A percentile compares a stretch with the other conserved stretches of the same genome.
Conservation (phyloP, 1,284 basidiomycete species). For the Ganoderma resinaceum region DNA sequence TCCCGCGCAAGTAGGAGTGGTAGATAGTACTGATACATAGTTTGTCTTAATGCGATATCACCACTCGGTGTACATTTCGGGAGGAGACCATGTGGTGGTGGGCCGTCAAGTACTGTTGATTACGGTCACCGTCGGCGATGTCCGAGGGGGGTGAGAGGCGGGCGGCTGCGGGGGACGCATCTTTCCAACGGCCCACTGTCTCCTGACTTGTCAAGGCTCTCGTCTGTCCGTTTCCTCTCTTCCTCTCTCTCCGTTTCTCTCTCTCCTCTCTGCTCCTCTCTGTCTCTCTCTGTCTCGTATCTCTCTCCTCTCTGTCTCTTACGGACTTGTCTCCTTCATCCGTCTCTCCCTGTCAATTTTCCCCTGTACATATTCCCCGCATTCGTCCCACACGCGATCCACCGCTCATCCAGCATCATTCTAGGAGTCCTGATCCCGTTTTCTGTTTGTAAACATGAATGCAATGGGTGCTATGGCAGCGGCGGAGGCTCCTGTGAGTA, state of each 20-base stretch:
- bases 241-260: slow-evolving; percentile 48
- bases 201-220: slow-evolving; percentile 43
- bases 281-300: slow-evolving; percentile 48
- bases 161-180: slow-evolving; percentile 22
- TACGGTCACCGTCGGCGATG: slow-evolving; percentile 36
- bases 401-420: slow-evolving; percentile 34
- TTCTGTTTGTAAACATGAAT: slow-evolving; percentile 76
- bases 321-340: slow-evolving; percentile 47
- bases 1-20: slow-evolving; percentile 48
- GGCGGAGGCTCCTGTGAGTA: slow-evolving; percentile 79
- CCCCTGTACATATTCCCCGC: slow-evolving; percentile 39
- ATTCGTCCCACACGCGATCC: slow-evolving; percentile 32
- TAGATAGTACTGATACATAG: not conserved
- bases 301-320: slow-evolving; percentile 47
- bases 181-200: slow-evolving; percentile 37
- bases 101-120: slow-evolving; percentile 20
- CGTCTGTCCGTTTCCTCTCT: slow-evolving; percentile 48
- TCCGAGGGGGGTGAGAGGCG: slow-evolving; percentile 32
- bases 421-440: slow-evolving; percentile 42
- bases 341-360: slow-evolving; percentile 47
- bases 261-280: slow-evolving; percentile 46
- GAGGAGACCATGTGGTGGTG: not conserved
- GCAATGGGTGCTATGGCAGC: slow-evolving; percentile 68
- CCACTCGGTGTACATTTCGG: not conserved
- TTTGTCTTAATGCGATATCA: slow-evolving; percentile 8